These are phyloP conservation scores for Pugionium cornutum DNA, from an alignment of 345 rosid species.

Conservation along the genomic window DNA sequence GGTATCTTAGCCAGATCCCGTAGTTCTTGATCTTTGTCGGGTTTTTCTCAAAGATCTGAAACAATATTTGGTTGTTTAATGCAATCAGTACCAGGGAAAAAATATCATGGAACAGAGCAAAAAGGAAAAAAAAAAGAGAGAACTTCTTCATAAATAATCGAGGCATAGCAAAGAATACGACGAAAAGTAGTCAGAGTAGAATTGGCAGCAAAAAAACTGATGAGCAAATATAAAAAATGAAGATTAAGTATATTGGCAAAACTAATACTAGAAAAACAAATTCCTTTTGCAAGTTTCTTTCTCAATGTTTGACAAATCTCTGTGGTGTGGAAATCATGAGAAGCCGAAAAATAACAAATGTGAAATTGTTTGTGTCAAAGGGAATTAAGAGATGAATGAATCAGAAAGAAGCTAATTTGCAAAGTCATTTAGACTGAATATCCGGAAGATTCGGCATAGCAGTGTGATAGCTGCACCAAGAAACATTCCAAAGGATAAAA, in stretches of 20 bases:
- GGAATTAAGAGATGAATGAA: conserved; percentile 31
- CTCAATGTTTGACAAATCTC: too few species aligned
- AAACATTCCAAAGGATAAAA: conserved; percentile 35
- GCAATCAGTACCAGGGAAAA: not conserved
- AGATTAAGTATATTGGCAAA: too few species aligned
- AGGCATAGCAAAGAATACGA: too few species aligned
- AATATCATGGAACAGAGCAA: too few species aligned
- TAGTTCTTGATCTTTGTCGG: conserved; percentile 61
- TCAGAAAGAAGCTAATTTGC: conserved; percentile 38
- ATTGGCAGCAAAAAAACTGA: too few species aligned
- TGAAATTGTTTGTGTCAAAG: not conserved
- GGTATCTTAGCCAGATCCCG: conserved; percentile 64
- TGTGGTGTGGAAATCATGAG: not conserved
- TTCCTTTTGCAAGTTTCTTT: too few species aligned
- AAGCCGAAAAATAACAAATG: not conserved
- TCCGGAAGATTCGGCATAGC: conserved; percentile 37
- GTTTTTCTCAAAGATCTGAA: conserved; percentile 60
- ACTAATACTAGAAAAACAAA: too few species aligned
- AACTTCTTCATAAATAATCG: too few species aligned
- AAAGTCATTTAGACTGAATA: conserved; percentile 31
- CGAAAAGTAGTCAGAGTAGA: too few species aligned
- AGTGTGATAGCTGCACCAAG: conserved; percentile 30
- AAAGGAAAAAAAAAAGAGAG: too few species aligned
- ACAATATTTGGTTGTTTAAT: not conserved
- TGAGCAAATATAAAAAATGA: too few species aligned